Conservation (phyloP, 768 basidiomycete genomes). For the Epithele typhae region DNA sequence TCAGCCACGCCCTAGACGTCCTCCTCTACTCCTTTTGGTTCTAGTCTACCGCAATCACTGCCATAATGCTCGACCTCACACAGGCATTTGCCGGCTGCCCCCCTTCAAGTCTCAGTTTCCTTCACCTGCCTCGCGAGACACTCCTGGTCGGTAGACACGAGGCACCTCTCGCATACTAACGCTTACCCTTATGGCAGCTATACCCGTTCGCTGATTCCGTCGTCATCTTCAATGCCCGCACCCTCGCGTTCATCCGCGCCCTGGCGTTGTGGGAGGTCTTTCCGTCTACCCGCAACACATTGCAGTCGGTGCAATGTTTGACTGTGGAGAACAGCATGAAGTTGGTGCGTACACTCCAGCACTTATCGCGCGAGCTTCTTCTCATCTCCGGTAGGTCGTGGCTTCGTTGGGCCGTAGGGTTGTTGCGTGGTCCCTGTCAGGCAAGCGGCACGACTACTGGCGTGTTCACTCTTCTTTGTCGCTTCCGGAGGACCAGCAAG, state of each 20-base stretch:
- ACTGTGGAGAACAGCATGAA: slow-evolving; percentile 77
- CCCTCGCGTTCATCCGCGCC: slow-evolving; percentile 59
- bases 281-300: slow-evolving; percentile 46
- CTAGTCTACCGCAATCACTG: not conserved
- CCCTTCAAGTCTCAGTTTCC: slow-evolving; percentile 47
- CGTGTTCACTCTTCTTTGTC: slow-evolving; percentile 76
- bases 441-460: slow-evolving; percentile 60
- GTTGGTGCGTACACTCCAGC: slow-evolving; percentile 49
- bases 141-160: slow-evolving; percentile 64
- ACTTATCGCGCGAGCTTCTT: not conserved
- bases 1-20: not conserved
- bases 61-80: slow-evolving; percentile 44
- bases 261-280: slow-evolving; percentile 82
- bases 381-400: slow-evolving; percentile 49
- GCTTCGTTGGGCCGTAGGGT: slow-evolving; percentile 65
- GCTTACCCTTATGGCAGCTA: slow-evolving; percentile 37
- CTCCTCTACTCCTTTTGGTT: not conserved
- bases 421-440: slow-evolving; percentile 78
- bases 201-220: slow-evolving; percentile 70
- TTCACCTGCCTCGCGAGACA: slow-evolving; percentile 49
- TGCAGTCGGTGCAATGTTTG: slow-evolving; percentile 51
- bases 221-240: slow-evolving; percentile 67
- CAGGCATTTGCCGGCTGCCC: slow-evolving; percentile 49
- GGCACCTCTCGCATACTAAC: not conserved
- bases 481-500: slow-evolving; percentile 48